Conservation (phyloP, 495 filamentous ascomycete genomes). For the Aspergillus ostianus region DNA sequence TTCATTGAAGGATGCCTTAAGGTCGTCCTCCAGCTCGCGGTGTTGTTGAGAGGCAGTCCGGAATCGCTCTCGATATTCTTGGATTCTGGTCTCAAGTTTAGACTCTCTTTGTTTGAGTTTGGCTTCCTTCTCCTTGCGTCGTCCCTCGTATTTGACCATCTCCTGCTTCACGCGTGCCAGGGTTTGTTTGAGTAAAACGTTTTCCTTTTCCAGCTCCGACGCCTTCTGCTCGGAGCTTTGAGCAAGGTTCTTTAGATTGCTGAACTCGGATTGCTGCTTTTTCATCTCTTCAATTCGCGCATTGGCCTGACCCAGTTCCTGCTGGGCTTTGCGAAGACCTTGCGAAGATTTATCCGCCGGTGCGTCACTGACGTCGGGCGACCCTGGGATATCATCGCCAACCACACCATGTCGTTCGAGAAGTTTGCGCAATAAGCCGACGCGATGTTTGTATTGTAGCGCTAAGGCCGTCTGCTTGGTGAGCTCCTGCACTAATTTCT, state of each 20-base stretch:
- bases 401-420: slow-evolving; percentile 51
- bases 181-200: slow-evolving; percentile 50
- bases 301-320: slow-evolving; percentile 56
- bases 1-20: slow-evolving; percentile 33
- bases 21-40: slow-evolving; percentile 37
- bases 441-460: slow-evolving; percentile 64
- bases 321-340: slow-evolving; percentile 40
- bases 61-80: slow-evolving; percentile 45
- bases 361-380: slow-evolving; percentile 46
- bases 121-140: slow-evolving; percentile 51
- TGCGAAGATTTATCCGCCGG: slow-evolving; percentile 38
- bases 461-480: slow-evolving; percentile 67
- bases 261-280: slow-evolving; percentile 48
- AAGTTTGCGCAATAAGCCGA: slow-evolving; percentile 55
- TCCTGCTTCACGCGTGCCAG: slow-evolving; percentile 54
- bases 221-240: slow-evolving; percentile 67
- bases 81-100: slow-evolving; percentile 46
- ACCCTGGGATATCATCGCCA: slow-evolving; percentile 38
- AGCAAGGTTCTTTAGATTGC: slow-evolving; percentile 50
- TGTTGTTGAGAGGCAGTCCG: slow-evolving; percentile 36
- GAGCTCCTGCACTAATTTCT: slow-evolving; percentile 55
- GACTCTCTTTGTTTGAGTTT: slow-evolving; percentile 48
- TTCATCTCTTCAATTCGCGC: slow-evolving; percentile 62
- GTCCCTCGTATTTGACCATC: slow-evolving; percentile 50
- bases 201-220: slow-evolving; percentile 56